These are phyloP conservation scores for Colletotrichum sp. DNA, from an alignment of 2,329 filamentous ascomycete genomes.

Conservation along the genomic window DNA sequence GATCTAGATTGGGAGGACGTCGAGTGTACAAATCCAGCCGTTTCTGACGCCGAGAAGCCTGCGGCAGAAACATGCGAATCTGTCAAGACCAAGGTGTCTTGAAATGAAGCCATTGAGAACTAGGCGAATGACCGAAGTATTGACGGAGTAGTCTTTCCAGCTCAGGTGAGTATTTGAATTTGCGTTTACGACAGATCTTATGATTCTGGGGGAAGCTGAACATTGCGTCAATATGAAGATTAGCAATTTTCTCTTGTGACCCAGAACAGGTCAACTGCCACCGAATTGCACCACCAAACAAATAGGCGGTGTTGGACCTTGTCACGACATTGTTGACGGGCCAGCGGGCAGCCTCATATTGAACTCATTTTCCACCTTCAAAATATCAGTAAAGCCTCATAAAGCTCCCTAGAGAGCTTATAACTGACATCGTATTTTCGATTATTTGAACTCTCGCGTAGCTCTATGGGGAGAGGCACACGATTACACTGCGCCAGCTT, in stretches of 20 bases:
- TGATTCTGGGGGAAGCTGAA: neutral
- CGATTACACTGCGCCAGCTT: neutral
- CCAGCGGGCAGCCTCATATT: neutral
- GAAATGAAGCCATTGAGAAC: neutral
- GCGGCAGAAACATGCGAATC: neutral
- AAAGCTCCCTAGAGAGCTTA: neutral
- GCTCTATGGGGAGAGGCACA: neutral
- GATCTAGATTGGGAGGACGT: neutral
- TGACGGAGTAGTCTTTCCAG: neutral
- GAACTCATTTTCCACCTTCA: neutral
- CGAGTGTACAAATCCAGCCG: neutral
- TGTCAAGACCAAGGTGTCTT: neutral
- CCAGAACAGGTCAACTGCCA: neutral
- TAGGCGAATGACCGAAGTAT: neutral
- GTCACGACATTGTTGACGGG: neutral
- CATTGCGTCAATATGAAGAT: neutral
- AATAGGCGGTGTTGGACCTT: neutral
- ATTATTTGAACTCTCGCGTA: neutral
- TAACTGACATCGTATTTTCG: neutral
- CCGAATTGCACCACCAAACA: neutral
- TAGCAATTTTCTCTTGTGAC: rapidly evolving
- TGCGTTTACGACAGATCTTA: neutral
- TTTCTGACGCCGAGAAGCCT: neutral
- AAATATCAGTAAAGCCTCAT: neutral
- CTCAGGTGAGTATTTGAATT: neutral